These are phyloP conservation scores for Beauveria bassiana DNA, from an alignment of 2,329 filamentous ascomycete species.

Conservation along the genomic window DNA sequence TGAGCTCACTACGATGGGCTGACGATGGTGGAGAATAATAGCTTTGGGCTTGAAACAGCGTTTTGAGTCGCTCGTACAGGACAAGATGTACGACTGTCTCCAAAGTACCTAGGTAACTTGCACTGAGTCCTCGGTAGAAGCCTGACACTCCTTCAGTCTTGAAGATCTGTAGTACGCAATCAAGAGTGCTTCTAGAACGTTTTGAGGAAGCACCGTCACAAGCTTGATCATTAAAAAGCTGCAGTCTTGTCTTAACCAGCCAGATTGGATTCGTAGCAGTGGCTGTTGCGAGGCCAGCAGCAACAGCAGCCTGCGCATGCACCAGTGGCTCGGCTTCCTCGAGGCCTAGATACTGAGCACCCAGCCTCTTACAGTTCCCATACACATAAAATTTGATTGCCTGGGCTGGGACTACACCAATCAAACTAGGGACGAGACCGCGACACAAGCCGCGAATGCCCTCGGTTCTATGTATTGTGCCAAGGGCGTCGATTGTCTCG, in stretches of 20 bases:
- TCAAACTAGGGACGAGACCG: slow-evolving; percentile 79
- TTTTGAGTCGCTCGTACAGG: slow-evolving; percentile 88
- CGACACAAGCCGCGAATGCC: slow-evolving; percentile 87
- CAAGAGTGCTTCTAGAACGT: slow-evolving; percentile 77
- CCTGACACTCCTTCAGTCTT: slow-evolving; percentile 72
- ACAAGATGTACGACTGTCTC: slow-evolving; percentile 92
- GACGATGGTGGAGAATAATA: slow-evolving; percentile 33
- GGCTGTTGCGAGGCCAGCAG: slow-evolving; percentile 75
- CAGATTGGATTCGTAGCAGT: slow-evolving; percentile 95
- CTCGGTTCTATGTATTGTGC: slow-evolving; percentile 72
- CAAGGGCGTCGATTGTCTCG: slow-evolving; percentile 81
- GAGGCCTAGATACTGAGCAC: slow-evolving; percentile 66
- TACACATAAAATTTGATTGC: slow-evolving; percentile 94
- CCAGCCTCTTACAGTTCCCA: slow-evolving; percentile 79
- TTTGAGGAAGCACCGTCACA: slow-evolving; percentile 26
- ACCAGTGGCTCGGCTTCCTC: slow-evolving; percentile 64
- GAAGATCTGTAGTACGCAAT: slow-evolving; percentile 77
- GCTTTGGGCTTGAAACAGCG: slow-evolving; percentile 49
- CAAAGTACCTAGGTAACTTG: slow-evolving; percentile 82
- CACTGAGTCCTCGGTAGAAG: slow-evolving; percentile 82
- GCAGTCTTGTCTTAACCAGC: slow-evolving; percentile 88
- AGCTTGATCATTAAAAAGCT: slow-evolving; percentile 70
- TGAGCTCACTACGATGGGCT: slow-evolving; percentile 35
- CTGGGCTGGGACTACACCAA: slow-evolving; percentile 82
- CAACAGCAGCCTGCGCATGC: slow-evolving; percentile 67